Evolutionary conservation across 176 grass and related monocot species (phyloP).

Genomic region (Aegilops speltoides): DNA sequence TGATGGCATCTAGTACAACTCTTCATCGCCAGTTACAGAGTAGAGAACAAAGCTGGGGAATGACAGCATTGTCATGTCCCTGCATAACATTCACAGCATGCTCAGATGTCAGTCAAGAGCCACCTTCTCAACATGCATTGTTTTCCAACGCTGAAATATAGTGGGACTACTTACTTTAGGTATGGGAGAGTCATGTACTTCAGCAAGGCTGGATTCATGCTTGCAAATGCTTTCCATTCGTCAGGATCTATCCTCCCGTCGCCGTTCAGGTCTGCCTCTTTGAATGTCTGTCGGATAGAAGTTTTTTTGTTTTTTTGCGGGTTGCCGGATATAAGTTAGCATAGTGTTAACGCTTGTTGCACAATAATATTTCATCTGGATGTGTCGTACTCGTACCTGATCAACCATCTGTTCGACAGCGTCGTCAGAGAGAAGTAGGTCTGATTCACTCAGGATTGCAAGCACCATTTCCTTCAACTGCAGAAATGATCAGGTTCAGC

Average conservation of each 20-base stretch:
- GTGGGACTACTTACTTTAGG: constrained; percentile 46
- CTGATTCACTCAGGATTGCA: constrained; percentile 82
- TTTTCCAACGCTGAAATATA: neutral
- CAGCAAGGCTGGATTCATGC: constrained; percentile 50
- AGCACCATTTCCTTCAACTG: constrained; percentile 93
- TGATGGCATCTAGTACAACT: constrained; percentile 42
- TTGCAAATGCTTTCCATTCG: constrained; percentile 57
- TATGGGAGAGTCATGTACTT: constrained; percentile 83
- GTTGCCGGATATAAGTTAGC: constrained; percentile 16
- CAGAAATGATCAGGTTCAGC: neutral
- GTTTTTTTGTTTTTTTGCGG: too few relatives aligned
- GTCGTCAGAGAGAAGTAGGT: constrained; percentile 66
- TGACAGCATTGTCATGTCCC: constrained; percentile 53
- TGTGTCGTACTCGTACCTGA: constrained; percentile 40
- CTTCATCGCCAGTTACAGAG: constrained; percentile 46
- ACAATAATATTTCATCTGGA: neutral
- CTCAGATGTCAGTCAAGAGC: neutral
- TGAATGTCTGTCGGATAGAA: constrained; percentile 50
- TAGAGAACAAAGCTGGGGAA: constrained; percentile 72
- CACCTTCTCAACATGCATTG: neutral
- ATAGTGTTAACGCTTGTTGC: neutral
- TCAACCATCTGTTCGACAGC: constrained; percentile 73
- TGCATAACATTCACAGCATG: constrained; percentile 26
- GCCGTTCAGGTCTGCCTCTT: constrained; percentile 52
- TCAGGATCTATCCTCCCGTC: constrained; percentile 71